phyloP scores from a whole-genome alignment of 495 filamentous ascomycete genomes.

The Neurospora tetraspora region DNA sequence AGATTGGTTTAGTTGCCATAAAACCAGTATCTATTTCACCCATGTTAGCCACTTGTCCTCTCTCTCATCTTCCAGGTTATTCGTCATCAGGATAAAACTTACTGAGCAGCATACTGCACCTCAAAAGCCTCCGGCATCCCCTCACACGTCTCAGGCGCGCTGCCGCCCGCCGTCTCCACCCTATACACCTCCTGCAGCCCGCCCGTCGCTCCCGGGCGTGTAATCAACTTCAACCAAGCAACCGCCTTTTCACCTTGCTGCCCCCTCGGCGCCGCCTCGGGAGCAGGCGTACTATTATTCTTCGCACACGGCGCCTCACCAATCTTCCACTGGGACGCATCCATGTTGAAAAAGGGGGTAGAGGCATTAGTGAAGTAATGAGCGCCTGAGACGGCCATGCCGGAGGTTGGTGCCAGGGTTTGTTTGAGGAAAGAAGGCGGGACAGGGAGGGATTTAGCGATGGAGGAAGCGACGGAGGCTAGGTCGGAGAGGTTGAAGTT shows the following conservation, averaged over 20 bases:
- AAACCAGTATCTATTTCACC: conserved; percentile 31
- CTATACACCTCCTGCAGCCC: conserved; percentile 68
- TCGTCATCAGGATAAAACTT: conserved; percentile 29
- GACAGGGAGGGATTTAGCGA: conserved; percentile 5
- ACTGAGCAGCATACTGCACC: conserved; percentile 77
- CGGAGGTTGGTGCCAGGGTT: conserved; percentile 37
- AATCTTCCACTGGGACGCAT: conserved; percentile 37
- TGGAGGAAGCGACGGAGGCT: conserved; percentile 15
- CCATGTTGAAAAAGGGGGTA: conserved; percentile 72
- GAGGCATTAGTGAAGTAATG: conserved; percentile 65
- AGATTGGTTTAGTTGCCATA: conserved; percentile 12
- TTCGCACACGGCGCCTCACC: conserved; percentile 56
- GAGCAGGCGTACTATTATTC: conserved; percentile 44
- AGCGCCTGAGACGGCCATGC: conserved; percentile 56
- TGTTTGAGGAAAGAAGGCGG: background rate
- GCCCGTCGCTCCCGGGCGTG: conserved; percentile 44
- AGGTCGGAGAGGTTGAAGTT: conserved; percentile 37
- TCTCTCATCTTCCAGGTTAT: too few relatives aligned
- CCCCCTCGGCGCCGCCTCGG: conserved; percentile 43
- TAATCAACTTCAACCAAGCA: conserved; percentile 55
- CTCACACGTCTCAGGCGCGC: conserved; percentile 63
- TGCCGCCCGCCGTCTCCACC: conserved; percentile 77
- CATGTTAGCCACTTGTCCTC: conserved; percentile 1
- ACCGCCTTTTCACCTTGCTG: conserved; percentile 50
- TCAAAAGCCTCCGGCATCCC: conserved; percentile 52